Evolutionary conservation across 1,284 basidiomycete species (phyloP).

Genomic region (Cutaneotrichosporon spelunceum): DNA sequence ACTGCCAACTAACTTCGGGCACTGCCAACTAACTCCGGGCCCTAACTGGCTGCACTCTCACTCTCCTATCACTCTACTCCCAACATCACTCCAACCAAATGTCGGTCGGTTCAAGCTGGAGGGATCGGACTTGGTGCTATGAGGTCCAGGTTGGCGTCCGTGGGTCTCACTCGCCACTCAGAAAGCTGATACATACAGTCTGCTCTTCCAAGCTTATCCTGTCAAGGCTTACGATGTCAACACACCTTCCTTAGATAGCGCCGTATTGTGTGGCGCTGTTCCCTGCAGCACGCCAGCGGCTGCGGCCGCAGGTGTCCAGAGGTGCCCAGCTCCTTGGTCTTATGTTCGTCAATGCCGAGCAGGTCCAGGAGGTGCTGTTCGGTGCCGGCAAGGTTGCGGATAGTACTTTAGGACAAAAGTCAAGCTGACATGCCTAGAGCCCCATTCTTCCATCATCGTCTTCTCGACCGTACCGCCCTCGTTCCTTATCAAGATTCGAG

Average conservation of each 20-base stretch:
- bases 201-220: conserved; percentile 33
- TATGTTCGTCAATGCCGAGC: conserved; percentile 47
- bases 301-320: conserved; percentile 32
- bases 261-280: conserved; percentile 29
- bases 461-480: conserved; percentile 51
- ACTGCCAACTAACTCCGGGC: neutral
- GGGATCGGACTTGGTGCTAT: conserved; percentile 47
- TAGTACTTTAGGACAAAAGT: conserved; percentile 18
- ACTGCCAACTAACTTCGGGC: too few species aligned
- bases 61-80: neutral
- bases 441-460: conserved; percentile 42
- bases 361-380: conserved; percentile 44
- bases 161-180: conserved; percentile 14
- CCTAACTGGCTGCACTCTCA: neutral
- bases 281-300: conserved; percentile 25
- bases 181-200: conserved; percentile 22
- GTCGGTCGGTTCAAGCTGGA: conserved; percentile 25
- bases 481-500: conserved; percentile 31
- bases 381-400: conserved; percentile 33
- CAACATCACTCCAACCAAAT: neutral
- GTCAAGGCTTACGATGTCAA: conserved; percentile 46
- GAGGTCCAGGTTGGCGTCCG: conserved; percentile 42
- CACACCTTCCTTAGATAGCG: conserved; percentile 38
- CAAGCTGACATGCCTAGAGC: neutral
- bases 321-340: conserved; percentile 38